Evolutionary conservation across 805 yeast species (phyloP).

Genomic region (Hanseniaspora singularis): DNA sequence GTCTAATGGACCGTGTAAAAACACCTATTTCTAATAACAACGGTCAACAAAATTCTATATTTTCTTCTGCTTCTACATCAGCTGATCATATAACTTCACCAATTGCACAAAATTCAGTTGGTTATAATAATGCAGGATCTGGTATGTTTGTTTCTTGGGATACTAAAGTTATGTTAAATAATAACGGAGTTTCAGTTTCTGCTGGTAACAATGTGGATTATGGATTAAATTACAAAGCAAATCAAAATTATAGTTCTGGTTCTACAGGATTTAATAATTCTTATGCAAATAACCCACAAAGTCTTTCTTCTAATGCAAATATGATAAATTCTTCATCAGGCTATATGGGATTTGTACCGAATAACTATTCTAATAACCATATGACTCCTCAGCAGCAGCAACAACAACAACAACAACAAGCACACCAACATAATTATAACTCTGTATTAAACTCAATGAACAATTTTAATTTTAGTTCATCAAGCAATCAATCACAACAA

Average conservation of each 20-base stretch:
- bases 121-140: not conserved
- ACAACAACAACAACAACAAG: not conserved
- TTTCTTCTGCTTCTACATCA: not conserved
- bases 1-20: no score
- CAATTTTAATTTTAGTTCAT: conserved; percentile 6
- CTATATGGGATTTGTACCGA: not conserved
- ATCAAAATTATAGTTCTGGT: not conserved
- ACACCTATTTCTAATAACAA: no score
- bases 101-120: not conserved
- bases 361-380: not conserved
- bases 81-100: conserved; percentile 2
- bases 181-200: not conserved
- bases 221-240: not conserved
- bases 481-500: not conserved
- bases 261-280: not conserved
- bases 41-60: no score
- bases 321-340: not conserved
- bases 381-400: not conserved
- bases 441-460: conserved; percentile 8
- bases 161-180: not conserved
- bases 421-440: not conserved
- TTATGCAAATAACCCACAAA: not conserved
- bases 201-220: conserved; percentile 5
- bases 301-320: not conserved
- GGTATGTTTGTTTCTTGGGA: conserved; percentile 14